Percentiles rank a stretch among this genome's conserved stretches.
Evolutionary conservation across 2,329 filamentous ascomycete genomes (phyloP).

Genomic region (Exophiala dermatitidis): DNA sequence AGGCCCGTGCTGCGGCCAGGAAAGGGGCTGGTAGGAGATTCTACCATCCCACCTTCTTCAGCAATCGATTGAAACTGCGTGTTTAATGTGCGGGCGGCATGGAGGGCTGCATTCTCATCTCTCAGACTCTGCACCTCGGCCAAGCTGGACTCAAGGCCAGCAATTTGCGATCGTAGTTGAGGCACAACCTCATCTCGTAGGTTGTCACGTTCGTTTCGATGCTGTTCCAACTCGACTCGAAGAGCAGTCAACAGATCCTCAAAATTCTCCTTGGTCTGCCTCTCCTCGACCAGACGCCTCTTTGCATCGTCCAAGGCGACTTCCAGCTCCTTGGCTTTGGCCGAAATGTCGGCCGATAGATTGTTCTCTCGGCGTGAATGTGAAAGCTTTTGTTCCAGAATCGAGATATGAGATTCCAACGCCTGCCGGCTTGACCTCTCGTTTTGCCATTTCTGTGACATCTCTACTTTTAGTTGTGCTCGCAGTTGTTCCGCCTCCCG

Average conservation of each 20-base stretch:
- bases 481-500: constrained; percentile 84
- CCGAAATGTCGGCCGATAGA: constrained; percentile 42
- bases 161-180: constrained; percentile 62
- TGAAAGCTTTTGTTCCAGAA: constrained; percentile 65
- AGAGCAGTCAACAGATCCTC: constrained; percentile 84
- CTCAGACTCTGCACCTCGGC: constrained; percentile 60
- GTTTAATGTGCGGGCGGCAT: constrained; percentile 45
- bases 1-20: constrained; percentile 21
- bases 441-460: constrained; percentile 79
- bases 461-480: constrained; percentile 74
- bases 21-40: constrained; percentile 43
- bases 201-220: constrained; percentile 84
- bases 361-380: constrained; percentile 45
- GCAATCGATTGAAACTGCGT: constrained; percentile 54
- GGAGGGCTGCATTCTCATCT: constrained; percentile 39
- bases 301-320: constrained; percentile 71
- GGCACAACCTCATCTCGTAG: constrained; percentile 83
- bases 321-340: constrained; percentile 69
- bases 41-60: constrained; percentile 46
- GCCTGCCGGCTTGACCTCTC: constrained; percentile 68
- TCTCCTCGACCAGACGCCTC: constrained; percentile 75
- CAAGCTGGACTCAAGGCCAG: constrained; percentile 46
- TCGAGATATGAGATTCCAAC: constrained; percentile 76
- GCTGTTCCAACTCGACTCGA: constrained; percentile 70
- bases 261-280: constrained; percentile 82